Base-by-base conservation (phyloP, 1,284 basidiomycete genomes). In the Irpex sp. region DNA sequence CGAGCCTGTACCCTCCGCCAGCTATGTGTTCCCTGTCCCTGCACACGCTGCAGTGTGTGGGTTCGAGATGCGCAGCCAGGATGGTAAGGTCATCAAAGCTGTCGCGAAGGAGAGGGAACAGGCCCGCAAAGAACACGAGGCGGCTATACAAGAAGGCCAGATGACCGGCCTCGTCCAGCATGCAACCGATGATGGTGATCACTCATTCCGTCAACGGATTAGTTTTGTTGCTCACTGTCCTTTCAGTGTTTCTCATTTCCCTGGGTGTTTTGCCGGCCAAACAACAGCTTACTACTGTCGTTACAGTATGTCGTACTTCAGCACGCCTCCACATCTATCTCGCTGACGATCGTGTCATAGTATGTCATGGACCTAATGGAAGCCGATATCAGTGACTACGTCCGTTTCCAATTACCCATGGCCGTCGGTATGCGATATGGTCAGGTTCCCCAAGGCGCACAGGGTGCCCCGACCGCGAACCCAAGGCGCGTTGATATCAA, bases 201-300 rank as follows among this genome's bases (percentile, higher is more conserved):
- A 34, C 19, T 19, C 34, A 26, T 34, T 34, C 31, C 9, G 37
- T 31, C 47, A 58, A 36, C 31, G 31, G 51, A 19, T 9, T 15
- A 34, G 59, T 51, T 52, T 26, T 17, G 47, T n/a, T 58, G 11
- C 37, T 19, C n/a, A 60, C 34, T 9, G 9, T 40, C 7, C 15
- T 21, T 19, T 11, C 62, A 86, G 85, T 84, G 57, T 86, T 87
- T 68, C 82, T 79, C 0, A 82, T 87, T 40, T 85, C 85, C 2
- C 68, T 87, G 4, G 85, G 85, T 5, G 78, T 80, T 1, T 78
- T 87, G 57, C 80, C 81, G 36, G 73, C 80, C 0, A 64, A 67
- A 4, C 69, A 78, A 48, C 77, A 67, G 3, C 77, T 85, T 2
- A 75, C 71, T 17, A 76, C 78, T 0, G 74, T 73, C 44, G 51